Percentiles rank a stretch among this genome's conserved stretches.
Evolutionary conservation across 2,329 filamentous ascomycete species (phyloP).

Genomic region (Xylaria sp.): DNA sequence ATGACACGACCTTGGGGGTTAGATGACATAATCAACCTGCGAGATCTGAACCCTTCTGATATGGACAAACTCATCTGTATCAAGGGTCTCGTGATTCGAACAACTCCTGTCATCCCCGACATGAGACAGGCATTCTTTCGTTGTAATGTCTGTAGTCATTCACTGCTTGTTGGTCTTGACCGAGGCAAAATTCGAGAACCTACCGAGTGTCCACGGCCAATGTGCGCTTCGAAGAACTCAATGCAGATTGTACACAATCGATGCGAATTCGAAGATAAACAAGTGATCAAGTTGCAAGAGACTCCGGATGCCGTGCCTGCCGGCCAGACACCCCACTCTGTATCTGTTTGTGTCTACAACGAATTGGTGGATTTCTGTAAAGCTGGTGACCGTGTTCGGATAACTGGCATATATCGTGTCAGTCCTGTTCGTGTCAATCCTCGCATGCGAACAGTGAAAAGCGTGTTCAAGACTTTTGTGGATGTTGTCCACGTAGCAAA

Average conservation of each 20-base stretch:
- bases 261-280: constrained; percentile 94
- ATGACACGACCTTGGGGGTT: constrained; percentile 90
- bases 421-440: constrained; percentile 95
- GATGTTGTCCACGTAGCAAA: constrained; percentile 97
- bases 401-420: constrained; percentile 96
- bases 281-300: constrained; percentile 98
- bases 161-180: constrained; percentile 89
- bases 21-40: constrained; percentile 86
- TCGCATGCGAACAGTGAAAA: constrained; percentile 89
- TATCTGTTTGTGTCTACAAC: constrained; percentile 95
- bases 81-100: constrained; percentile 95
- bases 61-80: constrained; percentile 96
- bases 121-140: constrained; percentile 99
- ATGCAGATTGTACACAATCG: constrained; percentile 99
- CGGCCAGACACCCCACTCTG: constrained; percentile 96
- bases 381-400: constrained; percentile 92
- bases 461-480: constrained; percentile 97
- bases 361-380: constrained; percentile 98
- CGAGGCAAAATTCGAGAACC: constrained; percentile 96
- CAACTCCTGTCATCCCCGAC: constrained; percentile 95
- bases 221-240: constrained; percentile 87
- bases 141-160: constrained; percentile 92
- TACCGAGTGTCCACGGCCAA: constrained; percentile 83
- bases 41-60: constrained; percentile 92
- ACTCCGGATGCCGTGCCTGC: constrained; percentile 95